Evolutionary conservation across 208 protist species (phyloP).

Genomic region (Leptomonas seymouri): DNA sequence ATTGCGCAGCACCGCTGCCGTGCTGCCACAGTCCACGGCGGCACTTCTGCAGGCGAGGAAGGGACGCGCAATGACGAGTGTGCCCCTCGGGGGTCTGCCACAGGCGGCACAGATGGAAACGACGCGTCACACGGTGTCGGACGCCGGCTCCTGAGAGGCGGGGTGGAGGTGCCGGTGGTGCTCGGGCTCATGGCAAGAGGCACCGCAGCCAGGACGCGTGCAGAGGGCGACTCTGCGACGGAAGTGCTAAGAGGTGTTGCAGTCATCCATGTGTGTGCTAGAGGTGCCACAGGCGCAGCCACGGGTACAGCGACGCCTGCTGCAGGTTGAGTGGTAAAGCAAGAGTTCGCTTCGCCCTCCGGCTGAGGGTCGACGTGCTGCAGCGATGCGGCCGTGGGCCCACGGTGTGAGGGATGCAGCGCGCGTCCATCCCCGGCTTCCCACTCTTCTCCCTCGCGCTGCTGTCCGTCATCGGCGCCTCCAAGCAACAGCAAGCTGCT

Average conservation of each 20-base stretch:
- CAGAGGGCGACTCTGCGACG: neutral
- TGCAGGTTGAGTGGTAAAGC: neutral
- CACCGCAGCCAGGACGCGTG: neutral
- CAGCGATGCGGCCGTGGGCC: neutral
- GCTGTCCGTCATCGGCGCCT: neutral
- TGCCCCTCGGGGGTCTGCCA: neutral
- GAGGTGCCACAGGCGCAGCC: no score
- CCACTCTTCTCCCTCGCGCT: neutral
- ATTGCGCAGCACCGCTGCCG: slow-evolving; percentile 10
- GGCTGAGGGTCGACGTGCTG: neutral
- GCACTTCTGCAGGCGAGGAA: neutral
- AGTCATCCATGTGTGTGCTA: neutral
- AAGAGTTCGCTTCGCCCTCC: neutral
- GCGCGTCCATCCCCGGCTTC: neutral
- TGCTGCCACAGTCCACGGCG: neutral
- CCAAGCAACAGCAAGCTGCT: neutral
- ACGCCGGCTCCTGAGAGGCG: neutral
- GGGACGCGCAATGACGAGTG: neutral
- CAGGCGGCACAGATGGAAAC: neutral
- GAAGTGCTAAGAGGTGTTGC: neutral
- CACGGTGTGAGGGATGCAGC: no score
- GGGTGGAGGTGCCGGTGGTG: neutral
- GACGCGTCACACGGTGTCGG: neutral
- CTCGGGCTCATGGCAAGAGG: slow-evolving; percentile 4
- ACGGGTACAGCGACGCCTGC: neutral